A percentile compares a stretch with the other conserved stretches of the same genome.
phyloP scores from a whole-genome alignment of 495 filamentous ascomycete genomes.

The Monascus purpureus region DNA sequence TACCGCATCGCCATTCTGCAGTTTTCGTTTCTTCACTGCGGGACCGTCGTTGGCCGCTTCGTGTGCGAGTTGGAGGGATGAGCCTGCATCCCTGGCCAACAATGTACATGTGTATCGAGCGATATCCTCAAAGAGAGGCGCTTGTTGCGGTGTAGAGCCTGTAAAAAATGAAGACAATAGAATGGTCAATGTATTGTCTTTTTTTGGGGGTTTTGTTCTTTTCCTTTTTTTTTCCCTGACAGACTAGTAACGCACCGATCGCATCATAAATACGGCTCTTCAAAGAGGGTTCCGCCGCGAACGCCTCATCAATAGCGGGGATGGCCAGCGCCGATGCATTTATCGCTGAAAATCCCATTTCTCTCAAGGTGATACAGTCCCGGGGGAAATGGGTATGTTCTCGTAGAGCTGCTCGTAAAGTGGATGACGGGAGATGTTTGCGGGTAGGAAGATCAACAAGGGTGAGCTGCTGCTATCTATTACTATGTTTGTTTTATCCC shows the following conservation, averaged over 20 bases:
- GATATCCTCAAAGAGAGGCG: slow-evolving; percentile 33
- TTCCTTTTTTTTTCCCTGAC: not conserved
- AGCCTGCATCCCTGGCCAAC: slow-evolving; percentile 22
- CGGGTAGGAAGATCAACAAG: slow-evolving; percentile 6
- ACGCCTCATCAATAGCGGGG: slow-evolving; percentile 29
- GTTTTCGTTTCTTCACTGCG: slow-evolving; percentile 41
- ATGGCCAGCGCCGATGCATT: slow-evolving; percentile 19
- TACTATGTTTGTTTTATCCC: no score
- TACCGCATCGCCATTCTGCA: slow-evolving; percentile 32
- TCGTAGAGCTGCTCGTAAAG: no score
- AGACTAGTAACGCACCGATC: slow-evolving; percentile 24
- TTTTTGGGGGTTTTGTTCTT: not conserved
- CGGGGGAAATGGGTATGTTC: slow-evolving; percentile 1
- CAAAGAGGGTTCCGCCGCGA: slow-evolving; percentile 28
- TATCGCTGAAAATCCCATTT: slow-evolving; percentile 32
- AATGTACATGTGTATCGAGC: slow-evolving; percentile 32
- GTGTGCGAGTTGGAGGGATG: slow-evolving; percentile 10
- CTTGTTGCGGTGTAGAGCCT: slow-evolving; percentile 27
- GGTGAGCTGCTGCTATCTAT: no score
- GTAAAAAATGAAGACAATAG: slow-evolving; percentile 4
- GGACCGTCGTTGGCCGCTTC: slow-evolving; percentile 17
- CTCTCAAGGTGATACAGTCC: slow-evolving; percentile 6
- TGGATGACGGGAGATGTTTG: no score
- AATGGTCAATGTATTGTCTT: slow-evolving; percentile 1
- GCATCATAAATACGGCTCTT: slow-evolving; percentile 36